Percentiles rank a stretch among this genome's conserved stretches.
Conservation (phyloP, 176 grass and related monocot species). For the Melocanna baccifera region DNA sequence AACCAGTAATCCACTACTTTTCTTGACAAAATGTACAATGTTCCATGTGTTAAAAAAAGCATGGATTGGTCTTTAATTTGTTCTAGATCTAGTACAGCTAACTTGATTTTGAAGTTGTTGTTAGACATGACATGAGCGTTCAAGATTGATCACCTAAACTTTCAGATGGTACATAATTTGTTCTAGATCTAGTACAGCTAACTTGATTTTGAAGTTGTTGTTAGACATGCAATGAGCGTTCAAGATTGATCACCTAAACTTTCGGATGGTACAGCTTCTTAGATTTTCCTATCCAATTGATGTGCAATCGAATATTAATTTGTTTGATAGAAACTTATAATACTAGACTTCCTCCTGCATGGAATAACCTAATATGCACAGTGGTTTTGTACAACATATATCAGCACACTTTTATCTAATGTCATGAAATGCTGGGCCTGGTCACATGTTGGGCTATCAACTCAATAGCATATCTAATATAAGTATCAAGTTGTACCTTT, state of each 20-base stretch:
- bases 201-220: constrained; percentile 1
- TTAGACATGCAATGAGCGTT: neutral
- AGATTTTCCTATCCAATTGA: constrained; percentile 16
- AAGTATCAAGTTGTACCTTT: neutral
- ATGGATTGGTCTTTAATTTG: constrained; percentile 2
- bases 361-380: neutral
- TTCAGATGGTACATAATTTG: constrained; percentile 12
- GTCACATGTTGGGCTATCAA: neutral
- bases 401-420: neutral
- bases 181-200: constrained; percentile 17
- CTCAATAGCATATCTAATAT: neutral
- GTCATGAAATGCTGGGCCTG: neutral
- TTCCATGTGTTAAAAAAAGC: neutral
- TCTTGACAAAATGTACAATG: neutral
- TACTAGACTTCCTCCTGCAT: neutral
- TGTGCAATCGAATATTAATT: neutral
- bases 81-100: constrained; percentile 20
- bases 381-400: neutral
- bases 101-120: neutral
- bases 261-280: neutral
- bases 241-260: constrained; percentile 28
- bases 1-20: constrained; percentile 1
- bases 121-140: neutral
- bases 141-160: constrained; percentile 28
- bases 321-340: neutral